Evolutionary conservation across 805 yeast genomes (phyloP), one percentile per base, ranked within the genome.

Genomic region (Saccharomycopsis malanga): DNA sequence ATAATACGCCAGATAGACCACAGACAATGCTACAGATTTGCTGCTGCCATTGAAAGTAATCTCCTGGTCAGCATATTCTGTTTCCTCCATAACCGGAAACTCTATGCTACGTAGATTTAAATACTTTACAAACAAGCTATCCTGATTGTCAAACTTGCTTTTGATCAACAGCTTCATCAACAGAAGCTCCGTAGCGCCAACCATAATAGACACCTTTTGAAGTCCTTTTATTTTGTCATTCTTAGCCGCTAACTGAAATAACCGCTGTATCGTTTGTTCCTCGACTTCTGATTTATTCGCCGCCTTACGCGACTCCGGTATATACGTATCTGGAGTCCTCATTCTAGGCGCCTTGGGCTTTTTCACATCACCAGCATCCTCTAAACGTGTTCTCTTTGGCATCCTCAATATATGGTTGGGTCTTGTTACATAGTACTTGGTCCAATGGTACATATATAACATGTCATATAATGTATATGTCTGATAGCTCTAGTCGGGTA

Each of bases 181-280:
- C 35, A 37, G 47, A 4, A 38, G 4, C 34, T 45, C 47, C 3
- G 53, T 36, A 6, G 24, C 20, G 5, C 53, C 50, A n/a, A 49
- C 14, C 20, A 45, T 29, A 27, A 49, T 38, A 4, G 44, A 18
- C 10, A 34, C 39, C 9, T 17, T 27, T 21, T 15, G 12, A 21
- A 15, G 27, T 5, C 30, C 30, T 12, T 12, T 27, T 12, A 9
- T 7, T 12, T 27, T 27, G 30, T 9, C 7, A 12, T 12, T 27
- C 30, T 27, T 7, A 27, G 30, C 7, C 30, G 7, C 12, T 27
- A 27, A 9, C 30, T 7, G 10, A 12, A 7, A 9, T 7, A 27
- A 9, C 30, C 30, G 30, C 30, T 27, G 30, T 27, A 9, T 7
- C 7, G 30, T 12, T 27, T 27, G 30, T 27, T 7, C 30, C 30